phyloP scores from a whole-genome alignment of 495 filamentous ascomycete species.

The Penicillium subrubescens region DNA sequence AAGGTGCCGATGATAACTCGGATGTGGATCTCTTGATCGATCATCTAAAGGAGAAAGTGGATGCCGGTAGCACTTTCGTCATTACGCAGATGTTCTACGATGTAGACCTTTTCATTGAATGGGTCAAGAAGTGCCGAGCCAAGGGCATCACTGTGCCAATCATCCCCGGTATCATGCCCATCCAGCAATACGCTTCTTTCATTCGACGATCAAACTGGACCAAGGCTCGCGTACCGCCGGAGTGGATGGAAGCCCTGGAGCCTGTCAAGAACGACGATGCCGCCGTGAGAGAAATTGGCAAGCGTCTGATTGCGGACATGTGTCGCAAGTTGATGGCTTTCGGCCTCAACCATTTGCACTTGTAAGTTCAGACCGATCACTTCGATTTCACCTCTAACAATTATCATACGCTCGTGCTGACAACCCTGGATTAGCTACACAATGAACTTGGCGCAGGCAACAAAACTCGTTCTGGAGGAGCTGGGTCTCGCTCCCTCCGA shows the following conservation, averaged over 20 bases:
- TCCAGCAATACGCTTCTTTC: slow-evolving; percentile 92
- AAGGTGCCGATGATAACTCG: slow-evolving; percentile 90
- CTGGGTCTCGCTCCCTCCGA: slow-evolving; percentile 76
- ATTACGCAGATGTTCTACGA: slow-evolving; percentile 99
- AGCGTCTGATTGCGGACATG: slow-evolving; percentile 87
- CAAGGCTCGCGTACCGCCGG: slow-evolving; percentile 74
- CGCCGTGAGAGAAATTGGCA: slow-evolving; percentile 87
- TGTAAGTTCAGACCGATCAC: slow-evolving; percentile 52
- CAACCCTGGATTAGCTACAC: slow-evolving; percentile 65
- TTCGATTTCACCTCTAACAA: neutral
- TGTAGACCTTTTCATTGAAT: slow-evolving; percentile 87
- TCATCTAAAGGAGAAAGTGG: slow-evolving; percentile 96
- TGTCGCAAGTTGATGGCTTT: slow-evolving; percentile 78
- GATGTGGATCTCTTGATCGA: slow-evolving; percentile 84
- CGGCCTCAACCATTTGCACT: slow-evolving; percentile 89
- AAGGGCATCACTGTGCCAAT: slow-evolving; percentile 88
- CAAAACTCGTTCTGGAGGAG: slow-evolving; percentile 90
- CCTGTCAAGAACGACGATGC: slow-evolving; percentile 96
- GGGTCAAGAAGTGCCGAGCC: slow-evolving; percentile 82
- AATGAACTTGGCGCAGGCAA: slow-evolving; percentile 97
- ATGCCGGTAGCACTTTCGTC: slow-evolving; percentile 89
- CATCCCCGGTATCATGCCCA: slow-evolving; percentile 98
- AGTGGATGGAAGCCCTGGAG: slow-evolving; percentile 81
- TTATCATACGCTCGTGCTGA: slow-evolving; percentile 7
- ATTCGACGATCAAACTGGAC: slow-evolving; percentile 87